phyloP scores from a whole-genome alignment of 495 filamentous ascomycete species.

The Cairneyella variabilis region DNA sequence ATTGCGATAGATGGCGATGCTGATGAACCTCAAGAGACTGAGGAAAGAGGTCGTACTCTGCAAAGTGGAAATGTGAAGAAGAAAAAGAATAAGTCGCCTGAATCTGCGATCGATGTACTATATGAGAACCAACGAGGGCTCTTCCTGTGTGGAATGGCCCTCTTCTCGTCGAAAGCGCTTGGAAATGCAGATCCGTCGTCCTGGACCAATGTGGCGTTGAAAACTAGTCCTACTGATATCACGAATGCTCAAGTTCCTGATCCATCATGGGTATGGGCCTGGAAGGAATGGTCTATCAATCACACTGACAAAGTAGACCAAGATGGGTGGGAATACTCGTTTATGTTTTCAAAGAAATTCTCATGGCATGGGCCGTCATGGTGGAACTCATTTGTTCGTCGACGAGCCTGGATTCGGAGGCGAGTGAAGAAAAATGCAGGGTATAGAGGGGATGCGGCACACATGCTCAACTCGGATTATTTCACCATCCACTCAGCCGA shows the following conservation, averaged over 20 bases:
- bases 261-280: conserved; percentile 94
- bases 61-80: conserved; percentile 13
- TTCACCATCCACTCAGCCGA: conserved; percentile 65
- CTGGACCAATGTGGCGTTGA: conserved; percentile 76
- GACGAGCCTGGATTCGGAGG: conserved; percentile 83
- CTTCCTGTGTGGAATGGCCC: conserved; percentile 83
- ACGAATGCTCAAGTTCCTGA: conserved; percentile 90
- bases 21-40: conserved; percentile 14
- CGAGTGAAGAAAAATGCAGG: conserved; percentile 59
- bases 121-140: conserved; percentile 89
- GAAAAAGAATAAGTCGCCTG: conserved; percentile 23
- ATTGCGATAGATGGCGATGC: background rate
- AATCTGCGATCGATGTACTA: conserved; percentile 75
- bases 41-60: conserved; percentile 10
- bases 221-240: conserved; percentile 78
- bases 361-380: conserved; percentile 90
- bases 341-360: conserved; percentile 71
- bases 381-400: conserved; percentile 88
- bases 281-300: conserved; percentile 92
- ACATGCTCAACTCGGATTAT: conserved; percentile 77
- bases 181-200: conserved; percentile 80
- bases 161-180: conserved; percentile 82
- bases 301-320: conserved; percentile 84
- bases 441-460: conserved; percentile 37
- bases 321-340: conserved; percentile 94